Base-by-base conservation (phyloP, 768 basidiomycete genomes). In the Mycena polygramma region DNA sequence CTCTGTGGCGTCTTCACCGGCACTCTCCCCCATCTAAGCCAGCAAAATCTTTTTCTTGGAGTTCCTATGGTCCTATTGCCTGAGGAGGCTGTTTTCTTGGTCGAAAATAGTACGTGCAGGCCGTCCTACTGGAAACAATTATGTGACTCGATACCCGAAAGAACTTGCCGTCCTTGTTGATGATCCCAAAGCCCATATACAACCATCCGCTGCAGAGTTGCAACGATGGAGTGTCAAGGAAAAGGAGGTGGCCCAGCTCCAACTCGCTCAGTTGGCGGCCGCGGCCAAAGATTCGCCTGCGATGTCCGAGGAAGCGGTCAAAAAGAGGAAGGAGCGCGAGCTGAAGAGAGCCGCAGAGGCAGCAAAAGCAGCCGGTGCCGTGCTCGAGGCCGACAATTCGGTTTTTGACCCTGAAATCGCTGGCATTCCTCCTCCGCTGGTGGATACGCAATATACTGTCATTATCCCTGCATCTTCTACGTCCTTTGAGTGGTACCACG, bases 11-110 rank as follows among this genome's bases (percentile, higher is more conserved):
- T 95, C 52, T 81, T 98, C 52, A 87, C 90, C 0, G 98, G 98
- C 0, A 99, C 98, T 1, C 88, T 99, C 17, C 97, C 98, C 2
- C 95, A 96, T 77, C 86, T 99, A 1, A 91, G 96, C 2, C 97
- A 98, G 75, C 98, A 99, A 81, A 99, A 99, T 83, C 89, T 93
- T 3, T 99, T 99, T 78, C 85, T 99, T 41, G 98, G 98, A 9
- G 82, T 96, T n/a, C 98, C 98, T 1, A 84, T 98, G 8, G 83
- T 94, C 10, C 83, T 99, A 2, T 89, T 94, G 81, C 94, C 95
- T 0, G 98, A 99, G 80, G 98, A 99, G 78, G 95, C 92, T 11
- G 94, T 94, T 14, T 85, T 97, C 39, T 89, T 99, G 8, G 89
- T 98, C 17, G 87, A 92, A 73, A 93, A 93, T 70, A 89, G 98